Percentiles rank a stretch among this genome's conserved stretches.
These are phyloP conservation scores for Elaeis guineensis DNA, from an alignment of 176 grass and related monocot genomes.

Conservation along the genomic window DNA sequence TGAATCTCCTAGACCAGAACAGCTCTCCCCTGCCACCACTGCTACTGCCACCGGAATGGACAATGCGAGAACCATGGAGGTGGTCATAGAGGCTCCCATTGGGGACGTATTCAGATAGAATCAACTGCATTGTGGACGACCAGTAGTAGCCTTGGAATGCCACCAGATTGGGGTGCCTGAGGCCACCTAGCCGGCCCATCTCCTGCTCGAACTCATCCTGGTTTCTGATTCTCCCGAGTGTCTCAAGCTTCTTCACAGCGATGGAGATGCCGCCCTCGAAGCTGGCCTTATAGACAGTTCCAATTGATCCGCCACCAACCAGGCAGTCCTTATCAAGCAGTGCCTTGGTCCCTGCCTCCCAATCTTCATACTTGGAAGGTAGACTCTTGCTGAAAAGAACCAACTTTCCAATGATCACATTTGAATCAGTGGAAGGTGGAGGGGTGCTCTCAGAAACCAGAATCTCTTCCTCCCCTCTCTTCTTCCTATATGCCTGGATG, in stretches of 20 bases:
- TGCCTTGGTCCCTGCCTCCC: conserved; percentile 86
- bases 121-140: conserved; percentile 82
- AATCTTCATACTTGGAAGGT: conserved; percentile 92
- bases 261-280: conserved; percentile 78
- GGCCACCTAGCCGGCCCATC: conserved; percentile 62
- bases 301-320: conserved; percentile 78
- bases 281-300: conserved; percentile 81
- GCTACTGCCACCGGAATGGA: conserved; percentile 34
- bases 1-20: conserved; percentile 72
- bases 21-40: conserved; percentile 36
- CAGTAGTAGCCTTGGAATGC: conserved; percentile 90
- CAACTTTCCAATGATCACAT: conserved; percentile 73
- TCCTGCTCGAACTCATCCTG: conserved; percentile 98
- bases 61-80: conserved; percentile 40
- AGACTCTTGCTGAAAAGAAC: conserved; percentile 97
- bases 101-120: conserved; percentile 61
- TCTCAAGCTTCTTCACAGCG: conserved; percentile 90
- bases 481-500: conserved; percentile 37
- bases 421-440: conserved; percentile 26
- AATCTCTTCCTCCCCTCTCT: conserved; percentile 53
- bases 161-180: conserved; percentile 69
- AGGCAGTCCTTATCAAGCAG: conserved; percentile 87
- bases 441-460: conserved; percentile 73
- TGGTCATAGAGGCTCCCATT: conserved; percentile 79
- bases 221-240: conserved; percentile 54